Evolutionary conservation across 2,329 filamentous ascomycete species (phyloP).

Genomic region (Drechslerella dactyloides): DNA sequence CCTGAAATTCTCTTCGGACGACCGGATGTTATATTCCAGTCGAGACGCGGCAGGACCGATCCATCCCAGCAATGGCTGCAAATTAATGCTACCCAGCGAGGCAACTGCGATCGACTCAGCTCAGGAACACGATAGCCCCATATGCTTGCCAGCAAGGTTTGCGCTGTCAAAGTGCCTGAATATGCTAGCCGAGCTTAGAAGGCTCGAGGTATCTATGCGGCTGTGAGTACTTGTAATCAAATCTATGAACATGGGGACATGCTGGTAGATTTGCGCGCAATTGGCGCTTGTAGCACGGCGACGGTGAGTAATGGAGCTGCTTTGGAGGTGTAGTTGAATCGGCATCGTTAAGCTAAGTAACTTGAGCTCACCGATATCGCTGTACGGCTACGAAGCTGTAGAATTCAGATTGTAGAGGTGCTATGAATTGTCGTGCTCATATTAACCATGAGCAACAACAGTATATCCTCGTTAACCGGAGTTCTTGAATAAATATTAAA

Average conservation of each 20-base stretch:
- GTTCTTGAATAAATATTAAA: conserved; percentile 23
- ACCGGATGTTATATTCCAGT: conserved; percentile 24
- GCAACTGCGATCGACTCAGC: background rate
- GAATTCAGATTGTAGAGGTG: too few relatives aligned
- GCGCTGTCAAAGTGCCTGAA: background rate
- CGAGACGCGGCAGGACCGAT: conserved; percentile 13
- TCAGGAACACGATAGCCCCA: background rate
- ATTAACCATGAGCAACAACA: background rate
- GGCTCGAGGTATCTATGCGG: background rate
- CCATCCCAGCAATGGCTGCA: too few relatives aligned
- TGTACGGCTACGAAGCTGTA: too few relatives aligned
- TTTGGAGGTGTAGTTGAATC: too few relatives aligned
- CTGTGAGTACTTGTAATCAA: background rate
- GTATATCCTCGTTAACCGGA: background rate
- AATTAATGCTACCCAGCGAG: too few relatives aligned
- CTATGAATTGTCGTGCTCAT: too few relatives aligned
- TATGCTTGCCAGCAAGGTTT: background rate
- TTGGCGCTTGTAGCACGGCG: too few relatives aligned
- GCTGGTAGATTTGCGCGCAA: too few relatives aligned
- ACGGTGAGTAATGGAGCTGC: too few relatives aligned
- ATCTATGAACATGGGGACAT: too few relatives aligned
- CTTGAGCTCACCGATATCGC: too few relatives aligned
- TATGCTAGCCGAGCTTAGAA: background rate
- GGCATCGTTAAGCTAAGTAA: too few relatives aligned
- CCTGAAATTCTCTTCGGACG: conserved; percentile 25